These are phyloP conservation scores for Citeromyces hawaiiensis DNA, from an alignment of 1,139 yeast species.

Conservation along the genomic window DNA sequence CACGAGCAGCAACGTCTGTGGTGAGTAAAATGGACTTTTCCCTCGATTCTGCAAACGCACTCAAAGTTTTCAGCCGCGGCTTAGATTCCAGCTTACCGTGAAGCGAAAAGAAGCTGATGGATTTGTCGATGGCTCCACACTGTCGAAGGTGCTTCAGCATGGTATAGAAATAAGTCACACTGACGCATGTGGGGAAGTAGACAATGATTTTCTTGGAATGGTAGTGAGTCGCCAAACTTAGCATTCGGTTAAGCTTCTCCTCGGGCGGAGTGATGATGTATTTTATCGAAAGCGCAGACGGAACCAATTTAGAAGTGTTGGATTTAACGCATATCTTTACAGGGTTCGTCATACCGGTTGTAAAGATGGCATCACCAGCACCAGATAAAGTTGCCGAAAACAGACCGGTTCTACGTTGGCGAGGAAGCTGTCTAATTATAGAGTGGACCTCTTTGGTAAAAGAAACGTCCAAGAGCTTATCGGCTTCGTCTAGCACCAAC, in stretches of 20 bases:
- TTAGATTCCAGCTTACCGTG: conserved; percentile 78
- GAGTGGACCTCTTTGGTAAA: conserved; percentile 58
- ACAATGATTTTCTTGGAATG: conserved; percentile 69
- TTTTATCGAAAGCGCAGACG: conserved; percentile 50
- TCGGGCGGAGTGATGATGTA: conserved; percentile 52
- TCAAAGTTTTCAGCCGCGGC: conserved; percentile 61
- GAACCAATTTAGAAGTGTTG: conserved; percentile 26
- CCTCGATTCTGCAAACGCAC: conserved; percentile 33
- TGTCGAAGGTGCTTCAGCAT: conserved; percentile 28
- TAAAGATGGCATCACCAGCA: conserved; percentile 58
- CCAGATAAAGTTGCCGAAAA: conserved; percentile 85
- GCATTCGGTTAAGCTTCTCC: conserved; percentile 41
- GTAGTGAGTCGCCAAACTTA: conserved; percentile 38
- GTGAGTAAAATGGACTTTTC: conserved; percentile 56
- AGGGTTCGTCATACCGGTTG: conserved; percentile 82
- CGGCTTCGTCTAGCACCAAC: conserved; percentile 86
- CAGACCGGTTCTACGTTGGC: conserved; percentile 86
- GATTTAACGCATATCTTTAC: conserved; percentile 69
- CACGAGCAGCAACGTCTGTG: conserved; percentile 87
- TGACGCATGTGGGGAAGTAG: conserved; percentile 81
- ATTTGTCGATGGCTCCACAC: conserved; percentile 12
- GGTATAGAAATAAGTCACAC: conserved; percentile 65
- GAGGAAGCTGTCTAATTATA: conserved; percentile 59
- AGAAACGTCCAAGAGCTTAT: conserved; percentile 68
- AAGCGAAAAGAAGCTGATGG: conserved; percentile 40